Evolutionary conservation across 495 filamentous ascomycete species (phyloP), one percentile per base, ranked within the genome.

Genomic region (Daldinia childiae): DNA sequence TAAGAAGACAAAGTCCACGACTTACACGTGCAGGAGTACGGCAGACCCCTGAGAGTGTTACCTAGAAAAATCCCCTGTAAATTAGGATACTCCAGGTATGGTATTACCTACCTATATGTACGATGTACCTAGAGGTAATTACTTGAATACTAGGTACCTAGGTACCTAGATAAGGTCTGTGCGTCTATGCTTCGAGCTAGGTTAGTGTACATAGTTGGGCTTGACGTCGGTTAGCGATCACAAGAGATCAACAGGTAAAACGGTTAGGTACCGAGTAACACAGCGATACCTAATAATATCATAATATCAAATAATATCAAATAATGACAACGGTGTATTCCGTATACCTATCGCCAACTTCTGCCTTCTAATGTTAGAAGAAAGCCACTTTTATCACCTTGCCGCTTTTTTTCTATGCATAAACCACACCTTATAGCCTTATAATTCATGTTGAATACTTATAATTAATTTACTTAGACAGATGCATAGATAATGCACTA

Each of bases 181-280:
- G 66, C n/a, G 29, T 34, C 9, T 34, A 34, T 34, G 32, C 32
- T 34, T 34, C 32, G 9, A 34, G 32, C 32, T 34, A 32, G 0
- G 7, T 32, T 29, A 17, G 26, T 54, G 1, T 26, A 26, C 1
- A 3, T 26, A 54, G 54, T 26, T 32, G 62, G 68, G 57, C 64
- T 24, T 73, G 57, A 68, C 70, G 56, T 73, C 70, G 70, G 70
- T 57, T 68, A 73, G 65, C 57, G 41, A 66, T 68, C 57, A 68
- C 58, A 57, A 56, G n/a, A 48, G 55, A 38, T 38, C 27, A 27
- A 55, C 39, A 64, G n/a, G 52, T 34, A 57, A 56, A 68, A 68
- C 63, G 56, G 30, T 19, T 57, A 34, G 54, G 66, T 73, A 69
- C 62, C 48, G 41, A 58, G 60, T 68, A 29, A 21, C 69, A 66